Evolutionary conservation across 345 rosid genomes (phyloP).

Genomic region (Dimocarpus longan): DNA sequence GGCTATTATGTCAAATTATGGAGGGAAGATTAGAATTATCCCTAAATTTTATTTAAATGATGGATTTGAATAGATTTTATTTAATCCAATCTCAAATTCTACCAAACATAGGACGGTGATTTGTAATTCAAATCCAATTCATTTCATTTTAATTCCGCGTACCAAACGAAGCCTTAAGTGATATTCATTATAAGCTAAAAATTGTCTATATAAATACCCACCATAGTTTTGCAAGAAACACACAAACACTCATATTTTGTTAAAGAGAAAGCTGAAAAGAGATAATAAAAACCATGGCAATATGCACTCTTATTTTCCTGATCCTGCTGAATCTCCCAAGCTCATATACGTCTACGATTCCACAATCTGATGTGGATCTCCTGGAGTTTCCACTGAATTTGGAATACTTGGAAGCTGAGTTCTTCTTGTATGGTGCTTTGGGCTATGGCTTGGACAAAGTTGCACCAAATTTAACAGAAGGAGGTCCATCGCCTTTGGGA

Average conservation of each 20-base stretch:
- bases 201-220: background rate
- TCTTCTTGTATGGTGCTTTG: constrained; percentile 67
- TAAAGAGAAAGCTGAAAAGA: background rate
- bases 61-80: too few species aligned
- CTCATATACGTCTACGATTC: constrained; percentile 23
- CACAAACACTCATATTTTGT: background rate
- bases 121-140: too few species aligned
- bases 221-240: background rate
- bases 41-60: too few species aligned
- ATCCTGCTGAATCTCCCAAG: constrained; percentile 28
- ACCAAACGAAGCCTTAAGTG: too few species aligned
- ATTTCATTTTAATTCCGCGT: too few species aligned
- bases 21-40: too few species aligned
- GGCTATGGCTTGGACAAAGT: constrained; percentile 77
- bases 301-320: constrained; percentile 21
- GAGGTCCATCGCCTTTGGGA: constrained; percentile 79
- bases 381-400: constrained; percentile 85
- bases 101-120: too few species aligned
- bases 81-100: too few species aligned
- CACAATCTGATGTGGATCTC: constrained; percentile 44
- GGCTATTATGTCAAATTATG: too few species aligned
- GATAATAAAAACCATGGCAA: constrained; percentile 5
- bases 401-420: constrained; percentile 92
- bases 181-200: background rate
- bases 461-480: constrained; percentile 62